phyloP scores from a whole-genome alignment of 208 protist species.

The Acanthamoeba pearcei region DNA sequence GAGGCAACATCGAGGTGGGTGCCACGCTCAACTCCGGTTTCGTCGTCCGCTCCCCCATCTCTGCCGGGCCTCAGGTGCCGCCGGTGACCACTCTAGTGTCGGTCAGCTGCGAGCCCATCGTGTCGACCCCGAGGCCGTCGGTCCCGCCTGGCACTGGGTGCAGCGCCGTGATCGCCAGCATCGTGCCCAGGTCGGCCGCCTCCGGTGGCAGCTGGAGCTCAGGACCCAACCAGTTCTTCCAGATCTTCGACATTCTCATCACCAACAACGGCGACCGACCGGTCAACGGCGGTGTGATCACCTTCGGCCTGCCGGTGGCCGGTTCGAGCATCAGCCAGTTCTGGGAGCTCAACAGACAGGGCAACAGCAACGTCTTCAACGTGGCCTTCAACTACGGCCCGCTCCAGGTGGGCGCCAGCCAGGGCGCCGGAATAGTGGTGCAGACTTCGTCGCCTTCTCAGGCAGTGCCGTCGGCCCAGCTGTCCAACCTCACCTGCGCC shows the following conservation, averaged over 20 bases:
- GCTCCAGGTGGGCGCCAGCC: not conserved
- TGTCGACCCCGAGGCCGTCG: not conserved
- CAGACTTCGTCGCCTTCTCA: not conserved
- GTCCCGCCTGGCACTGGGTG: not conserved
- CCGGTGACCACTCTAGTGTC: not conserved
- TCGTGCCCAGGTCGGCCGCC: not conserved
- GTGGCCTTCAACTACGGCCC: not conserved
- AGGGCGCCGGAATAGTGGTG: not conserved
- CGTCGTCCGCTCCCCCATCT: not conserved
- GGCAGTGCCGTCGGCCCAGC: not conserved
- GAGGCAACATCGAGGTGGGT: not conserved
- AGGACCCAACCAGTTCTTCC: not conserved
- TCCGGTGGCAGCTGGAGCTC: not conserved
- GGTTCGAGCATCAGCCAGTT: not conserved
- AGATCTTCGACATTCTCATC: conserved; percentile 21
- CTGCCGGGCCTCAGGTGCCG: not conserved
- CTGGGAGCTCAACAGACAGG: not conserved
- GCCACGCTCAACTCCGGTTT: not conserved
- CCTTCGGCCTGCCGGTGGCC: not conserved
- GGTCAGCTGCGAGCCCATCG: not conserved
- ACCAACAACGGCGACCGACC: not conserved
- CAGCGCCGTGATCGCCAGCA: not conserved
- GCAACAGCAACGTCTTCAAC: not conserved
- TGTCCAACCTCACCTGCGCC: not conserved
- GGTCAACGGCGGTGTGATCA: not conserved